These are phyloP conservation scores for Psilocybe cyanescens DNA, from an alignment of 768 basidiomycete species.

Conservation along the genomic window DNA sequence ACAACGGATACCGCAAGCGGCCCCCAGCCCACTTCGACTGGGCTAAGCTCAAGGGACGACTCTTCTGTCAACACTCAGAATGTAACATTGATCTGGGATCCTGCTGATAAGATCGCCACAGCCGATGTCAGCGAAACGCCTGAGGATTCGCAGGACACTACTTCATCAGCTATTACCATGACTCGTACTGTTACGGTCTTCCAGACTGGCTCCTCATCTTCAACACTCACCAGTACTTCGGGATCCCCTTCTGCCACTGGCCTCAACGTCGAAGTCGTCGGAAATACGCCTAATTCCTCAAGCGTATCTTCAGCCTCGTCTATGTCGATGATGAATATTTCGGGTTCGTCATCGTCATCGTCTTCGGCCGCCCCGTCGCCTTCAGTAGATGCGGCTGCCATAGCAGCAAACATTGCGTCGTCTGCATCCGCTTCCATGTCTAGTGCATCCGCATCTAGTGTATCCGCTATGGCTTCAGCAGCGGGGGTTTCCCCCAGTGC, in stretches of 20 bases:
- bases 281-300: conserved; percentile 9
- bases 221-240: conserved; percentile 4
- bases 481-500: conserved; percentile 5
- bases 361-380: conserved; percentile 7
- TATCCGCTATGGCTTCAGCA: conserved; percentile 4
- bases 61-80: conserved; percentile 34
- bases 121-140: conserved; percentile 16
- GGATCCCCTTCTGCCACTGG: conserved; percentile 18
- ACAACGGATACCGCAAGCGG: conserved; percentile 4
- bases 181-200: conserved; percentile 34
- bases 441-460: conserved; percentile 3
- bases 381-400: conserved; percentile 31
- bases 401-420: conserved; percentile 38
- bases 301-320: conserved; percentile 16
- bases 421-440: conserved; percentile 28
- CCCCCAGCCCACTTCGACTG: conserved; percentile 16
- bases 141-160: conserved; percentile 7
- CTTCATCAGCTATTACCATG: conserved; percentile 26
- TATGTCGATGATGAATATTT: conserved; percentile 7
- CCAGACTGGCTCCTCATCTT: conserved; percentile 27
- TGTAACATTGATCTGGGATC: conserved; percentile 59
- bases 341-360: neutral
- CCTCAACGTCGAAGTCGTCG: conserved; percentile 26
- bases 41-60: conserved; percentile 25
- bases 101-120: conserved; percentile 26